These are phyloP conservation scores for Chytridium lagenaria DNA, from an alignment of 371 early-diverging fungal species.

Conservation along the genomic window DNA sequence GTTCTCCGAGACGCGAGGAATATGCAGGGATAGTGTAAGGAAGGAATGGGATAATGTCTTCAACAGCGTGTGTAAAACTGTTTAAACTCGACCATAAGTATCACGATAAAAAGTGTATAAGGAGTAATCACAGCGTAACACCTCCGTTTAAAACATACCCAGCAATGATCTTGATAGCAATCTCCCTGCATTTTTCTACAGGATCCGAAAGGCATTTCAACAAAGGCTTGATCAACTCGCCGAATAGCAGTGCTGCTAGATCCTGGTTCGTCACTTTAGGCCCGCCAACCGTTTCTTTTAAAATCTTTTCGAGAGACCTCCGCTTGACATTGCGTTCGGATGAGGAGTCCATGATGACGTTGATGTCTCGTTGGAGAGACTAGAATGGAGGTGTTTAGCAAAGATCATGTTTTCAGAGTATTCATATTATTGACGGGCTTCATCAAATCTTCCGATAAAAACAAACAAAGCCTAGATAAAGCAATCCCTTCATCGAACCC, in stretches of 20 bases:
- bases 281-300: conserved; percentile 39
- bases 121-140: not conserved
- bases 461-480: no score
- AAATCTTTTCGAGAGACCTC: conserved; percentile 52
- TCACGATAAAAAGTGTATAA: not conserved
- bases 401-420: no score
- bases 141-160: conserved; percentile 32
- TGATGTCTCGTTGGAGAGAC: conserved; percentile 53
- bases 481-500: no score
- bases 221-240: conserved; percentile 34
- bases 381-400: conserved; percentile 11
- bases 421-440: no score
- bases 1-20: conserved; percentile 41
- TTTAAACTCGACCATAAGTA: not conserved
- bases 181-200: conserved; percentile 55
- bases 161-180: conserved; percentile 36
- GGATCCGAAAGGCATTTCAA: conserved; percentile 47
- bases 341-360: conserved; percentile 50
- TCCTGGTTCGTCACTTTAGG: conserved; percentile 4
- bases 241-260: conserved; percentile 27
- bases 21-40: conserved; percentile 46
- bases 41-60: conserved; percentile 41
- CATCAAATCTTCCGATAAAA: no score
- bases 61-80: conserved; percentile 35
- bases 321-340: conserved; percentile 52